phyloP scores from a whole-genome alignment of 805 yeast genomes.

The Kazachstania kunashirensis region DNA sequence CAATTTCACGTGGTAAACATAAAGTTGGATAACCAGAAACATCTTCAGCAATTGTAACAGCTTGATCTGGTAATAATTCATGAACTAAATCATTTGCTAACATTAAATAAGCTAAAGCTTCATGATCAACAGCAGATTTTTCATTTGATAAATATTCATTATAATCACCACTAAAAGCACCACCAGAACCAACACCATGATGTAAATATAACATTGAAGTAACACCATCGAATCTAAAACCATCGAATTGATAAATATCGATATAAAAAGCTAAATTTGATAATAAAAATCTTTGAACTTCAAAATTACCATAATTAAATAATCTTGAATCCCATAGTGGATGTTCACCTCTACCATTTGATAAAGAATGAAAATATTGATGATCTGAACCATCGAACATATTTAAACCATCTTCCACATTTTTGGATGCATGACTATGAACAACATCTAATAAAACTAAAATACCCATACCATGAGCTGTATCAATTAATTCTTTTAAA shows the following conservation, averaged over 20 bases:
- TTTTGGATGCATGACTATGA: constrained; percentile 92
- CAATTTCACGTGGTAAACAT: constrained; percentile 60
- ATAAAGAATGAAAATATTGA: constrained; percentile 73
- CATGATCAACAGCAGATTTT: constrained; percentile 69
- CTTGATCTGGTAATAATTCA: constrained; percentile 41
- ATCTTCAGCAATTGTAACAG: constrained; percentile 87
- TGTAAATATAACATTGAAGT: constrained; percentile 86
- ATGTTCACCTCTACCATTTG: constrained; percentile 79
- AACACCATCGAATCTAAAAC: constrained; percentile 94
- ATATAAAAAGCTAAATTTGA: constrained; percentile 77
- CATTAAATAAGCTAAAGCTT: constrained; percentile 80
- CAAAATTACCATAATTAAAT: constrained; percentile 85
- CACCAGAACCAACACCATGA: constrained; percentile 81
- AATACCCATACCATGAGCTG: constrained; percentile 83
- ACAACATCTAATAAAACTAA: constrained; percentile 84
- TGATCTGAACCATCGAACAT: constrained; percentile 92
- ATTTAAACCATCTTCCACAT: constrained; percentile 87
- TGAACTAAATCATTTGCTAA: constrained; percentile 75
- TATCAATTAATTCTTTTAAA: constrained; percentile 77
- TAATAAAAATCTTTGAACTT: constrained; percentile 76
- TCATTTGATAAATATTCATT: constrained; percentile 72
- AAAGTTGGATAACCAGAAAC: constrained; percentile 96
- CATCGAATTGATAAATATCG: constrained; percentile 81
- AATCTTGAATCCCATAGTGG: constrained; percentile 94
- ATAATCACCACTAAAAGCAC: constrained; percentile 84